Conservation (phyloP, 1,284 basidiomycete species). For the Ceratobasidium sp. region DNA sequence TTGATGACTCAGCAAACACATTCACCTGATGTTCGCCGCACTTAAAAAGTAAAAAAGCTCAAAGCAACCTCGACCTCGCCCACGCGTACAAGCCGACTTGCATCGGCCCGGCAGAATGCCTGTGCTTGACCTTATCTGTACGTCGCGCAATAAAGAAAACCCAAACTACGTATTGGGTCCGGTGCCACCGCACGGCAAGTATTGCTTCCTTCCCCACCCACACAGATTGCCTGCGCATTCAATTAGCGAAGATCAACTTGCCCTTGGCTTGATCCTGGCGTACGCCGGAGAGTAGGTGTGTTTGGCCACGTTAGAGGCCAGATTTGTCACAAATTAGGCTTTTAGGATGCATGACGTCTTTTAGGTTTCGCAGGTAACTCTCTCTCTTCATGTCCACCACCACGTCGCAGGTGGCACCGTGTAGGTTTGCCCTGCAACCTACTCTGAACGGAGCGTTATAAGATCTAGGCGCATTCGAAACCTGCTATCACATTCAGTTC, state of each 20-base stretch:
- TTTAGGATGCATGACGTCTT: constrained; percentile 35
- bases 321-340: constrained; percentile 39
- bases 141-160: background rate
- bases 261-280: background rate
- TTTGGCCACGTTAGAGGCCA: constrained; percentile 12
- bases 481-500: background rate
- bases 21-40: background rate
- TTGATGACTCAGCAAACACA: background rate
- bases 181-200: background rate
- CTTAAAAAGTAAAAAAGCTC: background rate
- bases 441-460: constrained; percentile 7
- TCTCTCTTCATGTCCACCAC: constrained; percentile 27
- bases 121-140: background rate
- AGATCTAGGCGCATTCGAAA: background rate
- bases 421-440: constrained; percentile 42
- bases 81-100: background rate
- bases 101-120: background rate
- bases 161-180: background rate
- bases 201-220: background rate
- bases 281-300: background rate
- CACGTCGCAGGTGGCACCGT: constrained; percentile 39
- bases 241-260: background rate
- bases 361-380: background rate
- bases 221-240: constrained; percentile 5
- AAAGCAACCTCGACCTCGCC: background rate